These are phyloP conservation scores for Neurospora intermedia DNA, from an alignment of 495 filamentous ascomycete genomes.

Conservation along the genomic window DNA sequence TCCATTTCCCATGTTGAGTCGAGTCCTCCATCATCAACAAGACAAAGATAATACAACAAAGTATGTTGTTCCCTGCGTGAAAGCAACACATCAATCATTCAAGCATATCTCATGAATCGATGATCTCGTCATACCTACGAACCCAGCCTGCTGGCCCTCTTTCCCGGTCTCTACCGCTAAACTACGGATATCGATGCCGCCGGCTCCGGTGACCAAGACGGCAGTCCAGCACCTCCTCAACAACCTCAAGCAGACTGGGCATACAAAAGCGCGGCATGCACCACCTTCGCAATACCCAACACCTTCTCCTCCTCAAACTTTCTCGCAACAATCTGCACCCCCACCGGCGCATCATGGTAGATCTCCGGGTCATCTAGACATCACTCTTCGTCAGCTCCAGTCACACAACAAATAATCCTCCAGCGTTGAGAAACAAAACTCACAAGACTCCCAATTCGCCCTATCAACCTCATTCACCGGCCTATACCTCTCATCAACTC, in stretches of 20 bases:
- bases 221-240: neutral
- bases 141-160: neutral
- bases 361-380: conserved; percentile 31
- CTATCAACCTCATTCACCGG: conserved; percentile 27
- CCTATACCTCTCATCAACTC: conserved; percentile 13
- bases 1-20: neutral
- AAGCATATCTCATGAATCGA: neutral
- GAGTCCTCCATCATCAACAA: neutral
- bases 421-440: conserved; percentile 6
- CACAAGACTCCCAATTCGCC: conserved; percentile 26
- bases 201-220: neutral
- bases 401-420: neutral
- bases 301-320: conserved; percentile 41
- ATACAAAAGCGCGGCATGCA: conserved; percentile 6
- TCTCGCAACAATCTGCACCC: conserved; percentile 37
- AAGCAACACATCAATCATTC: neutral
- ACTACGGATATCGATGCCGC: neutral
- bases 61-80: neutral
- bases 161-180: neutral
- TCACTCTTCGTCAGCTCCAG: conserved; percentile 2
- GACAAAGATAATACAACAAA: neutral
- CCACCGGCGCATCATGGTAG: conserved; percentile 38
- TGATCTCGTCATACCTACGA: neutral
- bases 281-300: conserved; percentile 23
- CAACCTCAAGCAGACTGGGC: neutral